phyloP scores from a whole-genome alignment of 306 rosid genomes.

The Astragalus membranaceus region DNA sequence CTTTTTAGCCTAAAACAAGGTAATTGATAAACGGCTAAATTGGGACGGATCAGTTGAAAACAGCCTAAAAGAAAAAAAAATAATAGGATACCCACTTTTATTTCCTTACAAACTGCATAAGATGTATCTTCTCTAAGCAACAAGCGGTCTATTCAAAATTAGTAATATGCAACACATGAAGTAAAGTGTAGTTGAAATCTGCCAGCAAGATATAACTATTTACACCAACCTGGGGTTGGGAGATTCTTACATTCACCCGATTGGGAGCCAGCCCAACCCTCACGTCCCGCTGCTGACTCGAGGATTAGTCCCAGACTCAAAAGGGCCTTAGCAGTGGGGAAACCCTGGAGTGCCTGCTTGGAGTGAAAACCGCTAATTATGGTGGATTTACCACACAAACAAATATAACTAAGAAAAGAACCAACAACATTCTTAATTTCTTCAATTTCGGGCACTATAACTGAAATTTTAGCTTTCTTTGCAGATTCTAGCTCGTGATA shows the following conservation, averaged over 20 bases:
- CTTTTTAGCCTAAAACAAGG: conserved; percentile 4
- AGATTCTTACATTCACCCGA: too few species aligned
- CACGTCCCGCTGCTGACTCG: too few species aligned
- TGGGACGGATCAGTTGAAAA: neutral
- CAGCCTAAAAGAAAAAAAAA: neutral
- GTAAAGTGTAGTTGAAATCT: neutral
- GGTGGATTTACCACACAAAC: neutral
- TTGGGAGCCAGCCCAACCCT: too few species aligned
- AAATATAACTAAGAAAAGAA: neutral
- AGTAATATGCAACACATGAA: neutral
- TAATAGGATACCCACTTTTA: neutral
- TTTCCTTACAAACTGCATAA: neutral
- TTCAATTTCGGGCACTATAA: conserved; percentile 10
- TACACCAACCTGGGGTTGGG: too few species aligned
- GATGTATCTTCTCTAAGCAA: neutral
- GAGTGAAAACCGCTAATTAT: too few species aligned
- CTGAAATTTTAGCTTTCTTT: conserved; percentile 25
- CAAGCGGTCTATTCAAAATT: neutral
- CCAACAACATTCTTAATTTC: neutral
- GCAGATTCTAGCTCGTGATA: conserved; percentile 92
- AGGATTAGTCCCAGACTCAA: too few species aligned
- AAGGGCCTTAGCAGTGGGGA: too few species aligned
- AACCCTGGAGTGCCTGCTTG: too few species aligned
- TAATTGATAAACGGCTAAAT: neutral
- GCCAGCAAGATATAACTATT: too few species aligned